Conservation (phyloP, 2,329 filamentous ascomycete species). For the Tolypocladium inflatum region DNA sequence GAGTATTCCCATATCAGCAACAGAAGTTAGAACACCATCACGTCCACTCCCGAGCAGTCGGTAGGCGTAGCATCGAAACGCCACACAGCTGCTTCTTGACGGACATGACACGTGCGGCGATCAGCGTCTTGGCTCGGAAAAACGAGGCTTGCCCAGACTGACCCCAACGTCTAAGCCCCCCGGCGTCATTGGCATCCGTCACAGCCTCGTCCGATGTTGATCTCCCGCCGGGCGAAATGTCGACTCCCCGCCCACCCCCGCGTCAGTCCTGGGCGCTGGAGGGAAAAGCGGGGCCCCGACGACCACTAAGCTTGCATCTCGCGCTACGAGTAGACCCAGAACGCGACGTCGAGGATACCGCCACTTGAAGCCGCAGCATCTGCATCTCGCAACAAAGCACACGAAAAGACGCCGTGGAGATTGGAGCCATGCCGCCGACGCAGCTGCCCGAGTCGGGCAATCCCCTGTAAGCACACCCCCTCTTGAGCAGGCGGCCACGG, state of each 20-base stretch:
- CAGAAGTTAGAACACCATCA: not conserved
- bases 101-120: no score
- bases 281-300: not conserved
- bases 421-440: conserved; percentile 30
- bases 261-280: no score
- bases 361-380: not conserved
- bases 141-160: no score
- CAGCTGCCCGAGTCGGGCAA: conserved; percentile 37
- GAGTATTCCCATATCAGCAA: not conserved
- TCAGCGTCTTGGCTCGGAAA: no score
- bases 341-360: not conserved
- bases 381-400: not conserved
- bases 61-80: no score
- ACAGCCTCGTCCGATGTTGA: not conserved
- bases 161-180: no score
- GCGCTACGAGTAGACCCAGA: not conserved
- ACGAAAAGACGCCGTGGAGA: not conserved
- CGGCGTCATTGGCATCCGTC: no score
- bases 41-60: no score
- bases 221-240: not conserved
- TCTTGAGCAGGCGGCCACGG: no score
- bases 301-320: not conserved
- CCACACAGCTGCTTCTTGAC: no score
- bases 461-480: conserved; percentile 30
- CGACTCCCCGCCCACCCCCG: no score